These are phyloP conservation scores for Sarcodon aspratus DNA, from an alignment of 768 basidiomycete species.

Conservation along the genomic window DNA sequence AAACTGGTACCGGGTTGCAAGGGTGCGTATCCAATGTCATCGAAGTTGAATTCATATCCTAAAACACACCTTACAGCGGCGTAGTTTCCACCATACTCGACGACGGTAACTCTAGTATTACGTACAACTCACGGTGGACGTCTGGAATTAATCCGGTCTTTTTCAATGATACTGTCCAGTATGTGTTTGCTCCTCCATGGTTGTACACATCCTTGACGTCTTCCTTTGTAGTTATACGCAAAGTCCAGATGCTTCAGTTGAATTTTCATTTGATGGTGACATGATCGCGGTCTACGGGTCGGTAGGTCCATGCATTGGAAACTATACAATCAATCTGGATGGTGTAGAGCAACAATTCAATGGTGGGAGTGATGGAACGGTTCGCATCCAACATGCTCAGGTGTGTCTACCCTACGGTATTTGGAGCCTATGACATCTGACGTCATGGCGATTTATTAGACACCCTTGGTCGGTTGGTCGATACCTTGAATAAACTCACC, in stretches of 20 bases:
- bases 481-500: neutral
- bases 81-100: conserved; percentile 23
- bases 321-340: conserved; percentile 35
- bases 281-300: conserved; percentile 45
- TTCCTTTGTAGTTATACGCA: conserved; percentile 25
- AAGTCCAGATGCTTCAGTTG: conserved; percentile 27
- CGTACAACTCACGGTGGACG: conserved; percentile 25
- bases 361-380: conserved; percentile 24
- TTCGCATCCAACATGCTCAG: conserved; percentile 20
- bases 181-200: conserved; percentile 7
- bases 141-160: conserved; percentile 17
- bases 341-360: conserved; percentile 20
- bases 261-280: conserved; percentile 34
- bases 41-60: neutral
- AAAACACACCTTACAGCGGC: conserved; percentile 2
- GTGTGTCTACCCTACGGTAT: conserved; percentile 9
- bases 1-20: conserved; percentile 24
- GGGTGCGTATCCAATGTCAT: conserved; percentile 18
- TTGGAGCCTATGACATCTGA: neutral
- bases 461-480: conserved; percentile 11
- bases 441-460: conserved; percentile 5
- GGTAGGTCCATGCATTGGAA: conserved; percentile 37
- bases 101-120: conserved; percentile 28
- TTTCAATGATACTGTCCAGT: conserved; percentile 34
- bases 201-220: neutral